Evolutionary conservation across 805 yeast species (phyloP).

Genomic region (Suhomyces xylopsoci): DNA sequence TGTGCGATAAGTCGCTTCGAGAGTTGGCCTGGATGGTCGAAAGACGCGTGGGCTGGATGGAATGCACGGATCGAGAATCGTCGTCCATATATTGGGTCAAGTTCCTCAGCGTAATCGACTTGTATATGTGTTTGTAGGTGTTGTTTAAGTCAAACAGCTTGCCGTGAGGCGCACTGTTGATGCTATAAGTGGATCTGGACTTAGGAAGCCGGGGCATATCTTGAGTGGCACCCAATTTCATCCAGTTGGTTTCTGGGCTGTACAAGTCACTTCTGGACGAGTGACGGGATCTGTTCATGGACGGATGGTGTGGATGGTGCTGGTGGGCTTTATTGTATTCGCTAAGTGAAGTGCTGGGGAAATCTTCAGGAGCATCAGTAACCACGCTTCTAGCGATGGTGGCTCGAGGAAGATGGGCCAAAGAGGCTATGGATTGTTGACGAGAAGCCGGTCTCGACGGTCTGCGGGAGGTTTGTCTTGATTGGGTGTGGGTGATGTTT

Average conservation of each 20-base stretch:
- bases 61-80: constrained; percentile 13
- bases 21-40: background rate
- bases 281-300: constrained; percentile 17
- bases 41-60: constrained; percentile 13
- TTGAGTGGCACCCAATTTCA: constrained; percentile 32
- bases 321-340: constrained; percentile 30
- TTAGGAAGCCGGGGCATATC: constrained; percentile 9
- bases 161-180: constrained; percentile 13
- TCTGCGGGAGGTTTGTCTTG: constrained; percentile 28
- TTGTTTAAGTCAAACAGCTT: constrained; percentile 21
- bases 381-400: constrained; percentile 4
- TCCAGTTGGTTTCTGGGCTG: constrained; percentile 48
- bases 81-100: constrained; percentile 16
- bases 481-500: constrained; percentile 29
- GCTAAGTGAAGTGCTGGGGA: constrained; percentile 36
- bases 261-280: constrained; percentile 42
- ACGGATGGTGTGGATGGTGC: constrained; percentile 6
- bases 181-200: constrained; percentile 24
- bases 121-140: constrained; percentile 34
- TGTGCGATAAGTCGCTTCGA: background rate
- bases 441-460: constrained; percentile 14
- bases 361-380: constrained; percentile 15
- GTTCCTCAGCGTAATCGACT: constrained; percentile 35
- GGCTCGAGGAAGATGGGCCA: background rate
- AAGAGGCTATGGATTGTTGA: background rate